These are phyloP conservation scores for Arthrobotrys iridis DNA, from an alignment of 2,329 filamentous ascomycete genomes.

Conservation along the genomic window DNA sequence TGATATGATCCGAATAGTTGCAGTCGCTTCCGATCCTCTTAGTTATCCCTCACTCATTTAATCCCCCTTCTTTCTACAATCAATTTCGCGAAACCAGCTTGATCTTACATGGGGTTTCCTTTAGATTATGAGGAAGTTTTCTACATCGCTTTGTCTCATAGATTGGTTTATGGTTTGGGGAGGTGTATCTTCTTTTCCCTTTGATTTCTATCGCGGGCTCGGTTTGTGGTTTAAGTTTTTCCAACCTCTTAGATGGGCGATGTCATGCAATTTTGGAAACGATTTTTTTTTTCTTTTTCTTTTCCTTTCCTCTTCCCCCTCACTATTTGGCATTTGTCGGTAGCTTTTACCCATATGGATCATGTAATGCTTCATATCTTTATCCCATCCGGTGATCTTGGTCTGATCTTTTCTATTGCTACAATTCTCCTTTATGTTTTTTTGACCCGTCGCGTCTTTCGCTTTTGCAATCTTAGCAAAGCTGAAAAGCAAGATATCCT, in stretches of 20 bases:
- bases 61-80: not conserved
- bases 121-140: conserved; percentile 48
- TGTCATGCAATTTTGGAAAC: conserved; percentile 61
- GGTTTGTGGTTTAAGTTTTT: conserved; percentile 56
- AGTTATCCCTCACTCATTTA: conserved; percentile 26
- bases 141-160: conserved; percentile 29
- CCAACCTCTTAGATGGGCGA: conserved; percentile 60
- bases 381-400: conserved; percentile 6
- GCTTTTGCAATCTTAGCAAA: conserved; percentile 8
- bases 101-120: conserved; percentile 17
- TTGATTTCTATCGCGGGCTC: conserved; percentile 58
- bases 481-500: conserved; percentile 46
- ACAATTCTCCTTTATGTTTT: conserved; percentile 2
- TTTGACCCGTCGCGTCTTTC: conserved; percentile 5
- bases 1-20: conserved; percentile 51
- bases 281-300: conserved; percentile 57
- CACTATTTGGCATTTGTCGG: not conserved
- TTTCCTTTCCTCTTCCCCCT: conserved; percentile 37
- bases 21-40: conserved; percentile 44
- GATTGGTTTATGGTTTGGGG: conserved; percentile 41
- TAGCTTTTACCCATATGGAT: conserved; percentile 8
- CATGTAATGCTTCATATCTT: conserved; percentile 30
- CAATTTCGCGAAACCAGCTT: conserved; percentile 29
- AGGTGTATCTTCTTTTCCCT: conserved; percentile 55
- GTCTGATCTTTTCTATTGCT: conserved; percentile 1